Conservation (phyloP, 192 early-diverging fungal genomes). For the Linnemannia schmuckeri region DNA sequence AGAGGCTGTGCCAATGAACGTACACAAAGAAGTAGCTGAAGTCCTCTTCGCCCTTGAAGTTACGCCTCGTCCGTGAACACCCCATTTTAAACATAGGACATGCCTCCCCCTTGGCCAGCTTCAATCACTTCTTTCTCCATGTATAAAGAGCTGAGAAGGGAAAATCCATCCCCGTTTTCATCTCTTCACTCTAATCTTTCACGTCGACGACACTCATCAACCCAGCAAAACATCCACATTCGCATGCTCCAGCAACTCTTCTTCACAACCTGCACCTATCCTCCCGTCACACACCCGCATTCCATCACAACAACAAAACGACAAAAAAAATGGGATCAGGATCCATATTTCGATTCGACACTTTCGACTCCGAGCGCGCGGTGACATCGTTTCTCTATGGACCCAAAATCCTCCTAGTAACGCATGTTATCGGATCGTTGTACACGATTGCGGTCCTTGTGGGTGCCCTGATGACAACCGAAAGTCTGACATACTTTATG, state of each 20-base stretch:
- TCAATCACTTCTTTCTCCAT: neutral
- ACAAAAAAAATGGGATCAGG: neutral
- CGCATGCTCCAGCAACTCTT: neutral
- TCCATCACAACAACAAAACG: too few relatives aligned
- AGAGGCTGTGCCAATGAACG: neutral
- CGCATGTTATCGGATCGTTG: constrained; percentile 1
- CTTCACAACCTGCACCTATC: neutral
- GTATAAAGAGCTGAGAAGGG: neutral
- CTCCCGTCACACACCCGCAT: neutral
- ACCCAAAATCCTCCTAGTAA: constrained; percentile 7
- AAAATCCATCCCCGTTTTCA: neutral
- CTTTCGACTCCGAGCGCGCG: constrained; percentile 6
- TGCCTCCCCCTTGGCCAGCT: neutral
- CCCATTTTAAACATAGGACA: neutral
- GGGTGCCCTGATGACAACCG: constrained; percentile 10
- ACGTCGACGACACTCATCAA: neutral
- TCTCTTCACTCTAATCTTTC: neutral
- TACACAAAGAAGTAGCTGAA: neutral
- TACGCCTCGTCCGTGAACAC: neutral
- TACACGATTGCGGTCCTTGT: constrained; percentile 19
- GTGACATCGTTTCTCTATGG: constrained; percentile 11
- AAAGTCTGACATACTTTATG: constrained; percentile 21
- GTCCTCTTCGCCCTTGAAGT: neutral
- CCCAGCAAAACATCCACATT: too few relatives aligned
- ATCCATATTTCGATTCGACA: neutral